Evolutionary conservation across 192 early-diverging fungal species (phyloP), one percentile per base, ranked within the genome.

Genomic region (Obelidium mucronatum): DNA sequence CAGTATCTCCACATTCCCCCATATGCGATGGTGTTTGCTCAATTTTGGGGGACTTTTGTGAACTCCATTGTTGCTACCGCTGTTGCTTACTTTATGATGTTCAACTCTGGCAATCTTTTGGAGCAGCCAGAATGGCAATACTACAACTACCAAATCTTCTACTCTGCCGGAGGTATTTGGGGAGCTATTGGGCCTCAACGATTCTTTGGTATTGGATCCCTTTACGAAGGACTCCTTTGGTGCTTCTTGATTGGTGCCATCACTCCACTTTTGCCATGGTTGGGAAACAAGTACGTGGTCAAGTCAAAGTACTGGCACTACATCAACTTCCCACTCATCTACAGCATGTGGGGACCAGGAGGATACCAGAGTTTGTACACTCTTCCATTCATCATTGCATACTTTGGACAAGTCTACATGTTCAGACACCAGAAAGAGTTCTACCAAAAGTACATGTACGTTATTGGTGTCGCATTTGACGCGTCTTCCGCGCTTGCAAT

Each of bases 1-100:
- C 89, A 89, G 53, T 92, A 93, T 81, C 84, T 92, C 82, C 91
- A 93, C 78, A 87, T 92, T 30, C 84, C 93, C 53, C 95, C 95
- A 30, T 84, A 91, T 40, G 80, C 91, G 31, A 87, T 96, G 85
- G 93, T 96, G 77, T 81, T 85, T 31, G 88, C 90, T 31, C 94
- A 96, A 81, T 83, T 93, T 24, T 31, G 86, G 4, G 93, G 93
- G 4, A 74, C 72, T 48, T 74, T 74, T 2, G 17, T 74, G 30
- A 74, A 74, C 28, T 13, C 58, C 26, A 40, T 74, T 40, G 52
- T 60, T 42, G 13, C 72, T 26, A 74, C 72, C 19, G 72, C 2
- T 48, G 72, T 59, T 15, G n/a, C 39, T 13, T 74, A 39, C 2
- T 74, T 35, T 17, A 63, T 74, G 58, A 74, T 74, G 72, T 74